phyloP scores from a whole-genome alignment of 345 rosid species.

The Excoecaria agallocha region DNA sequence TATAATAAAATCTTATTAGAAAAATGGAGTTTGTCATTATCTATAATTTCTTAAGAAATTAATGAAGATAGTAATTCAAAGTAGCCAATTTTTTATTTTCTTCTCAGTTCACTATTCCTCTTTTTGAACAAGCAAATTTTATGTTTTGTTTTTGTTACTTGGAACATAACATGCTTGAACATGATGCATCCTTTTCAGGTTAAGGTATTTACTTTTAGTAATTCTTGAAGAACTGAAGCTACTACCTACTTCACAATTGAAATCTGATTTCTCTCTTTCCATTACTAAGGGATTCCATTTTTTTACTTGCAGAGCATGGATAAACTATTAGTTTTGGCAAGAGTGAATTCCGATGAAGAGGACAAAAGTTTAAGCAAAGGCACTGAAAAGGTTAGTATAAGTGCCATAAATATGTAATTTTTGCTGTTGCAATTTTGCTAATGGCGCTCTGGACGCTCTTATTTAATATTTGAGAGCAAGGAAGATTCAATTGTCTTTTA shows the following conservation, averaged over 20 bases:
- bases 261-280: background rate
- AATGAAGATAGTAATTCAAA: background rate
- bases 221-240: background rate
- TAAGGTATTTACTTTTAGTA: background rate
- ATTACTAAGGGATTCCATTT: background rate
- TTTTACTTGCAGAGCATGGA: conserved; percentile 44
- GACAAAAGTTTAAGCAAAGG: conserved; percentile 21
- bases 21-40: no score
- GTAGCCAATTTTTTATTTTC: background rate
- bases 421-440: background rate
- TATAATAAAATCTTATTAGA: no score
- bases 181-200: background rate
- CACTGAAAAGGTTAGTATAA: conserved; percentile 37
- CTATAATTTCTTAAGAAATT: no score
- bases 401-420: background rate
- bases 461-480: background rate
- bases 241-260: background rate
- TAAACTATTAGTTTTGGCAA: conserved; percentile 38
- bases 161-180: background rate
- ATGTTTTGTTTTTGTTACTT: background rate
- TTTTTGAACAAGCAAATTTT: background rate
- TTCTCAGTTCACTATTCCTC: background rate
- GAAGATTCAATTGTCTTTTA: background rate
- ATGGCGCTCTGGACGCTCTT: background rate
- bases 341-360: conserved; percentile 16